phyloP scores from a whole-genome alignment of 768 basidiomycete species.

The Trametes meyenii region DNA sequence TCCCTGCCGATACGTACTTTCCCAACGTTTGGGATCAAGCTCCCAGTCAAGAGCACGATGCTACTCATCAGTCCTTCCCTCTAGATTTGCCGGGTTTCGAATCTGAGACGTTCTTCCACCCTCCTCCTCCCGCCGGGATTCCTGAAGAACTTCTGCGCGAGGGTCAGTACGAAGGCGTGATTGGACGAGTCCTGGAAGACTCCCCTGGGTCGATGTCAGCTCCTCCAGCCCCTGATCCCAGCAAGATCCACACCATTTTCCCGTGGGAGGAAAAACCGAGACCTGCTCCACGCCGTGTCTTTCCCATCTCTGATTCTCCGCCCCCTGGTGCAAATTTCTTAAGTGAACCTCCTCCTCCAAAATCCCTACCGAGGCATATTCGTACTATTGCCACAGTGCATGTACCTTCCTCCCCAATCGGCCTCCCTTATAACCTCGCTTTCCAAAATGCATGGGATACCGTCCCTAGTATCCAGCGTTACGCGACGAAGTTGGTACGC shows the following conservation, averaged over 20 bases:
- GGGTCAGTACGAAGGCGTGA: constrained; percentile 72
- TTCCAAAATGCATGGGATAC: constrained; percentile 88
- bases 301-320: constrained; percentile 66
- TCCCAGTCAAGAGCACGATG: constrained; percentile 44
- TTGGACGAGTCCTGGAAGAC: constrained; percentile 44
- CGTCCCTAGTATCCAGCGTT: constrained; percentile 77
- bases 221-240: constrained; percentile 64
- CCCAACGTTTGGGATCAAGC: constrained; percentile 85
- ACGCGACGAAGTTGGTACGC: constrained; percentile 62
- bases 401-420: constrained; percentile 37
- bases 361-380: constrained; percentile 25
- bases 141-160: constrained; percentile 68
- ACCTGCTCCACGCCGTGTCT: constrained; percentile 67
- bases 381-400: constrained; percentile 16
- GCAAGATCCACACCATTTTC: constrained; percentile 78
- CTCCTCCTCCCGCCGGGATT: constrained; percentile 61
- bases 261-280: constrained; percentile 92
- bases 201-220: constrained; percentile 33
- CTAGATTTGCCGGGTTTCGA: constrained; percentile 40
- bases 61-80: constrained; percentile 34
- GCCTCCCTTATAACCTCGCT: constrained; percentile 58
- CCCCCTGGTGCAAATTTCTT: constrained; percentile 40
- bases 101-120: constrained; percentile 59
- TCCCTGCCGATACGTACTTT: constrained; percentile 78
- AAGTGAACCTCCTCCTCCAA: constrained; percentile 29